phyloP scores from a whole-genome alignment of 2,329 filamentous ascomycete genomes.

The Botrytis fragariae region DNA sequence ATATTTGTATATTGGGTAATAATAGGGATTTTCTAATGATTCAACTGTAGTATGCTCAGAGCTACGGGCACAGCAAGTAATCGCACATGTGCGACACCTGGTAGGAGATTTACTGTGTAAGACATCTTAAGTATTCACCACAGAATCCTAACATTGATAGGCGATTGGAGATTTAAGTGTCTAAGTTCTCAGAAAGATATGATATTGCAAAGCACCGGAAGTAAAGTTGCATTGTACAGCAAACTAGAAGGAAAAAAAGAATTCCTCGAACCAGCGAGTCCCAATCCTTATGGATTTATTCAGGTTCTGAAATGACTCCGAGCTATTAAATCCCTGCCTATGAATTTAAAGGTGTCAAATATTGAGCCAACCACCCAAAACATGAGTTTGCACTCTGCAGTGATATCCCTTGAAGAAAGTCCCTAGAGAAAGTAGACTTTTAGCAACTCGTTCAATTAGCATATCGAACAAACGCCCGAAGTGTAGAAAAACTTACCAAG shows the following conservation, averaged over 20 bases:
- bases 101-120: not conserved
- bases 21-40: too few relatives aligned
- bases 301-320: not conserved
- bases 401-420: not conserved
- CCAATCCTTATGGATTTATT: not conserved
- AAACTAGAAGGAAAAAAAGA: too few relatives aligned
- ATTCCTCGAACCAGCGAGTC: not conserved
- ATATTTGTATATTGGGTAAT: too few relatives aligned
- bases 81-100: not conserved
- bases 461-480: too few relatives aligned
- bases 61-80: fast-evolving
- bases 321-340: not conserved
- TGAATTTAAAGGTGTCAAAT: not conserved
- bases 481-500: not conserved
- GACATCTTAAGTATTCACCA: not conserved
- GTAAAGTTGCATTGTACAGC: not conserved
- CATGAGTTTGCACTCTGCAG: not conserved
- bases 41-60: not conserved
- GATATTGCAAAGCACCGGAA: not conserved
- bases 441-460: not conserved
- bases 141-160: not conserved
- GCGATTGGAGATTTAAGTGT: not conserved
- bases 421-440: not conserved
- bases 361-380: not conserved
- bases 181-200: not conserved